Evolutionary conservation across 345 rosid species (phyloP).

Genomic region (Hibiscus tridactylites): DNA sequence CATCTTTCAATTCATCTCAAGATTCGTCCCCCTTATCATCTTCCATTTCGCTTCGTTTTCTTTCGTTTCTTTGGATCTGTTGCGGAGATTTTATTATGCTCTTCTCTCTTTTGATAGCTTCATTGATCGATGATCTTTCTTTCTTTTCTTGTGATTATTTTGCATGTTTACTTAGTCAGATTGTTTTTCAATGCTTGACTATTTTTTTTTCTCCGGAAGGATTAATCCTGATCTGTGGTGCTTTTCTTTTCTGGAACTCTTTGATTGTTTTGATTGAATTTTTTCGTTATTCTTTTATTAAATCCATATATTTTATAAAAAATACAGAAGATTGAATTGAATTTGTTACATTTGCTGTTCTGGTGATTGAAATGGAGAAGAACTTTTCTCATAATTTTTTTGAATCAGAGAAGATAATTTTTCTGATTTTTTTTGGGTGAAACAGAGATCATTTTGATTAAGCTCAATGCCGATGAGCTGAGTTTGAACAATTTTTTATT

Average conservation of each 20-base stretch:
- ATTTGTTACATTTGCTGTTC: neutral
- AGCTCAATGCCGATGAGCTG: neutral
- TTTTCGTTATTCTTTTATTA: neutral
- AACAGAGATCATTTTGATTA: neutral
- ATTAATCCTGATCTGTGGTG: constrained; percentile 19
- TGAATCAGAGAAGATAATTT: neutral
- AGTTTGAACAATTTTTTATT: neutral
- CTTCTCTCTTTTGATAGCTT: neutral
- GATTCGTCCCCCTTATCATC: neutral
- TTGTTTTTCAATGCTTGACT: constrained; percentile 1
- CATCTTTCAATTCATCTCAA: neutral
- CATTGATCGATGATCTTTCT: neutral
- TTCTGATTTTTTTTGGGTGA: neutral
- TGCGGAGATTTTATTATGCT: neutral
- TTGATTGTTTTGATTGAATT: neutral
- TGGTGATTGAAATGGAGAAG: neutral
- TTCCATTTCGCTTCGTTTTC: neutral
- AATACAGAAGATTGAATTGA: neutral
- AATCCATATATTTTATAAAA: no score
- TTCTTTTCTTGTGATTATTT: neutral
- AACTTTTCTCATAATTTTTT: neutral
- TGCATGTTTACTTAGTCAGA: neutral
- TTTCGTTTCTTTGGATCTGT: neutral
- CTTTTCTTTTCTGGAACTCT: neutral
- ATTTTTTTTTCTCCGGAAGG: neutral